Conservation (phyloP, 805 yeast species). For the Suhomyces pyralidae region DNA sequence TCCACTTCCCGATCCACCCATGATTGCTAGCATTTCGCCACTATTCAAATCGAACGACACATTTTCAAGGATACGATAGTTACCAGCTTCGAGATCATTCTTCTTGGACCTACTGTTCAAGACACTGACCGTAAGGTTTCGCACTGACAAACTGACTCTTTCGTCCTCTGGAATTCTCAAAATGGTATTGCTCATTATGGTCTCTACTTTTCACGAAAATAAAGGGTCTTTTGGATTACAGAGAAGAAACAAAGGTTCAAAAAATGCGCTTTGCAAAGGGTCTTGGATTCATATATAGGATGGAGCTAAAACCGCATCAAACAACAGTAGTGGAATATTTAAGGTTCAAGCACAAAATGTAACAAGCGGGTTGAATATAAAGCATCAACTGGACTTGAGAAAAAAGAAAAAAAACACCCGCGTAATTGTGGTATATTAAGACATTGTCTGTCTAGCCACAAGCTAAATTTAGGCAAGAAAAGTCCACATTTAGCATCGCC, state of each 20-base stretch:
- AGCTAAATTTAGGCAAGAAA: background rate
- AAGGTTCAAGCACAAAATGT: background rate
- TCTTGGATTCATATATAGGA: background rate
- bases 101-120: background rate
- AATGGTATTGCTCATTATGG: constrained; percentile 1
- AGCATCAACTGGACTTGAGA: background rate
- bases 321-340: background rate
- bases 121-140: constrained; percentile 11
- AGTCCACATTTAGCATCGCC: background rate
- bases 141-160: constrained; percentile 10
- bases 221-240: background rate
- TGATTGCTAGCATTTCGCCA: constrained; percentile 23
- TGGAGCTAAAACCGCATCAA: background rate
- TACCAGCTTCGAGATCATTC: background rate
- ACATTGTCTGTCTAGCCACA: background rate
- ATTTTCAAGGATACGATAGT: constrained; percentile 14
- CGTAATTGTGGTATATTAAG: background rate
- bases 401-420: background rate
- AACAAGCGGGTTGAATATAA: background rate
- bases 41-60: constrained; percentile 19
- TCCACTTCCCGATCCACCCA: constrained; percentile 29
- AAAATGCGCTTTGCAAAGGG: background rate
- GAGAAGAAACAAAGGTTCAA: background rate
- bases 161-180: constrained; percentile 2
- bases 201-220: background rate